These are phyloP conservation scores for Hibiscus mutabilis DNA, from an alignment of 345 rosid genomes.

Conservation along the genomic window DNA sequence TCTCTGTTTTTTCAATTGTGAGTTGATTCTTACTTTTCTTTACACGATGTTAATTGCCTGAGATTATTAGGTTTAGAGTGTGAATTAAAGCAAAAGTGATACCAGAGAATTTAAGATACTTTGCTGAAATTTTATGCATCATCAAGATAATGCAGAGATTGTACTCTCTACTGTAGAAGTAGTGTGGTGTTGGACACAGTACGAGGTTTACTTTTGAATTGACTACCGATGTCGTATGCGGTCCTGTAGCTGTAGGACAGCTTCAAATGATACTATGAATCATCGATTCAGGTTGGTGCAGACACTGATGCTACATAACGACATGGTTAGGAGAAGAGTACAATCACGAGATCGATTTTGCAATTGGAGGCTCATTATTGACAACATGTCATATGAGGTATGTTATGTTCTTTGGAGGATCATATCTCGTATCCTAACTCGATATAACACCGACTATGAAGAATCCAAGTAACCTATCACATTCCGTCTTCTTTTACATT, in stretches of 20 bases:
- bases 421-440: neutral
- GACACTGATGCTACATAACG: conserved; percentile 29
- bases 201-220: neutral
- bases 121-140: neutral
- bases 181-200: neutral
- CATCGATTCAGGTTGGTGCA: conserved; percentile 13
- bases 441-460: too few species aligned
- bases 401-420: neutral
- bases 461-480: too few species aligned
- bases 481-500: too few species aligned
- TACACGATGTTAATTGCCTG: too few species aligned
- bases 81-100: neutral
- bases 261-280: neutral
- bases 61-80: too few species aligned
- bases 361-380: conserved; percentile 34
- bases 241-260: neutral
- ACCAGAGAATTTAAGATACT: neutral
- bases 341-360: conserved; percentile 24
- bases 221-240: neutral
- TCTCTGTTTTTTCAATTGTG: too few species aligned
- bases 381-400: conserved; percentile 39
- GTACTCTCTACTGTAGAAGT: neutral
- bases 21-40: too few species aligned
- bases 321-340: conserved; percentile 25
- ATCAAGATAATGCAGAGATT: neutral